These are phyloP conservation scores for Aspergillus hortae DNA, from an alignment of 2,329 filamentous ascomycete genomes.

Conservation along the genomic window DNA sequence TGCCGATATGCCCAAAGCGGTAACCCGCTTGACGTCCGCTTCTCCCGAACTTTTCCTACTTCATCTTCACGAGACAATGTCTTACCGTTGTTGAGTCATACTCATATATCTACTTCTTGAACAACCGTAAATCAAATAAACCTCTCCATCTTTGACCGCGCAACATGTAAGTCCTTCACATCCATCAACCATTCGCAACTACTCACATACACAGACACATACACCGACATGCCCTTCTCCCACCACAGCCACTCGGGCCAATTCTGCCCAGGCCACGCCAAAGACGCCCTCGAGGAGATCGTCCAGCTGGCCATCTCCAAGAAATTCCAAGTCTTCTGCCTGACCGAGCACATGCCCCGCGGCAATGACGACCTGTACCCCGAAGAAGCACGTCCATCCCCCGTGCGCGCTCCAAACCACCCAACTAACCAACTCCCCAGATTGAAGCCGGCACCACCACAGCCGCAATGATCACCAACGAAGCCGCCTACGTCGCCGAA, in stretches of 20 bases:
- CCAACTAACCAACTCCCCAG: constrained; percentile 12
- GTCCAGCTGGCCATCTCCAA: constrained; percentile 72
- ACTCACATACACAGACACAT: neutral
- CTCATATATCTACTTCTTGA: too few relatives aligned
- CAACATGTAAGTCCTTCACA: too few relatives aligned
- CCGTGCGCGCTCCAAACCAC: neutral
- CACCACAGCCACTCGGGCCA: constrained; percentile 98
- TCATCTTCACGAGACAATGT: too few relatives aligned
- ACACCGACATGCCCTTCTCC: constrained; percentile 75
- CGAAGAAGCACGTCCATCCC: constrained; percentile 62
- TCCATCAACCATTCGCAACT: too few relatives aligned
- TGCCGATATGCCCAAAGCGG: too few relatives aligned
- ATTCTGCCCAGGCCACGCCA: constrained; percentile 89
- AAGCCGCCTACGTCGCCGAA: constrained; percentile 67
- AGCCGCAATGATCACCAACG: constrained; percentile 43
- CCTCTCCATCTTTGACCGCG: too few relatives aligned
- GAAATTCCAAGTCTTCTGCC: constrained; percentile 76
- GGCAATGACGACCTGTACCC: constrained; percentile 79
- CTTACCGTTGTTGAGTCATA: too few relatives aligned
- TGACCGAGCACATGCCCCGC: constrained; percentile 95
- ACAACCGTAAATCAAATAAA: too few relatives aligned
- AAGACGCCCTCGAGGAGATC: constrained; percentile 78
- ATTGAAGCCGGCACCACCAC: constrained; percentile 32
- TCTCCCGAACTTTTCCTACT: too few relatives aligned
- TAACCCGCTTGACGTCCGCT: too few relatives aligned